Base-by-base conservation (phyloP, 2,329 filamentous ascomycete species). In the Paecilomyces dactylethromorphus region DNA sequence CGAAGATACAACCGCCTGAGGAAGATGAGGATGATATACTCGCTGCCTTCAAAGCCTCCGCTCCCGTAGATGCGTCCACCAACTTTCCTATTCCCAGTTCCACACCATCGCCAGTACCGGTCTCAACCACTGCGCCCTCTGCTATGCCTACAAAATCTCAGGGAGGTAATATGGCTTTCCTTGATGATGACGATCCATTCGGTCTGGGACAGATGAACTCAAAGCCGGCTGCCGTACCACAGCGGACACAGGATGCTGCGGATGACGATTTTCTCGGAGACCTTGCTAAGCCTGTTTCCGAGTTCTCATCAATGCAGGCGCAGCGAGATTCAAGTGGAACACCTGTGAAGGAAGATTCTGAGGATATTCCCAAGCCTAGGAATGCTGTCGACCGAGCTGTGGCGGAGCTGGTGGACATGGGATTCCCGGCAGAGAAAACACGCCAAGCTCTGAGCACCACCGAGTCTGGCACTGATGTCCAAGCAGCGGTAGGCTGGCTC, bases 341-440 rank as follows among this genome's bases (percentile, higher is more conserved):
- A 21, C 26, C 53, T 31, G 57, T 65, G 33, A 63, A 59, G 13
- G 62, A 64, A 53, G 53, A 61, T 15, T 58, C 56, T 22, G 52
- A 60, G 54, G 58, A 59, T 45, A 65, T 68, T 22, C 66, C 67
- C 2, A 69, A 66, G 54, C 68, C 73, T 2, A 66, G 66, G 1
- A 78, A 77, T 66, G 85, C 84, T 1, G 87, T 88, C 59, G 91
- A 96, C 68, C 85, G 84, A 64, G 90, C 92, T 10, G 84, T 97
- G 26, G 91, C 90, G 10, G 91, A 97, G 71, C 78, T 99, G 26
- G 86, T 97, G 2, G 93, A 97, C 65, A 97, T 97, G 85, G 94
- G 94, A 0, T 99, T 99, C 66, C 86, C 91, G 0, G 83, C 87
- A 0, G 90, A 96, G 59, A 91, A 92, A 68, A 89, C 94, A n/a